Evolutionary conservation across 768 basidiomycete genomes (phyloP).

Genomic region (Suillus americanus): DNA sequence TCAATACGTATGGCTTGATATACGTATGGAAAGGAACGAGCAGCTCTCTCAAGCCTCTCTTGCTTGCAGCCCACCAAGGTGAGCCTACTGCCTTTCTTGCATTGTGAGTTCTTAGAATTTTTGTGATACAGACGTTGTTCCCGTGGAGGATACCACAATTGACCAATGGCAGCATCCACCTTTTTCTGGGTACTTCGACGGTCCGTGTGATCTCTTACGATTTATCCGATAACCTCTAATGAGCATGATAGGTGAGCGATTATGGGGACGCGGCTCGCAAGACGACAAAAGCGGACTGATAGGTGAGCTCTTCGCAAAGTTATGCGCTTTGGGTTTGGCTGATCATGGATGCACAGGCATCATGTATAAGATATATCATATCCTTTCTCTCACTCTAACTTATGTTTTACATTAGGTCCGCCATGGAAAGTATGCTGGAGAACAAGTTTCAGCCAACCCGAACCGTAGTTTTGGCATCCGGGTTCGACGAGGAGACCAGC

Average conservation of each 20-base stretch:
- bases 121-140: constrained; percentile 56
- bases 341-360: constrained; percentile 29
- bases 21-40: constrained; percentile 56
- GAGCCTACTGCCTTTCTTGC: neutral
- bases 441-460: constrained; percentile 64
- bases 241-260: constrained; percentile 27
- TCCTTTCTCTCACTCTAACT: neutral
- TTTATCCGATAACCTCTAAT: neutral
- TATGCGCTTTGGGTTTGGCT: neutral
- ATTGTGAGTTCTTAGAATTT: neutral
- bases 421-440: constrained; percentile 65
- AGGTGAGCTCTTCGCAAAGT: constrained; percentile 15
- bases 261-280: constrained; percentile 51
- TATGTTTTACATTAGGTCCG: constrained; percentile 32
- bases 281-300: constrained; percentile 73
- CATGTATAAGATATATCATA: constrained; percentile 38
- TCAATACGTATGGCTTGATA: constrained; percentile 63
- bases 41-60: constrained; percentile 52
- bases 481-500: constrained; percentile 76
- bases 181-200: constrained; percentile 63
- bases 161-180: constrained; percentile 61
- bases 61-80: constrained; percentile 59
- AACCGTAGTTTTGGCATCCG: constrained; percentile 60
- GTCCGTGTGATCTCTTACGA: constrained; percentile 23
- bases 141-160: constrained; percentile 55